phyloP scores from a whole-genome alignment of 1,139 yeast species.

The Lodderomyces theae region DNA sequence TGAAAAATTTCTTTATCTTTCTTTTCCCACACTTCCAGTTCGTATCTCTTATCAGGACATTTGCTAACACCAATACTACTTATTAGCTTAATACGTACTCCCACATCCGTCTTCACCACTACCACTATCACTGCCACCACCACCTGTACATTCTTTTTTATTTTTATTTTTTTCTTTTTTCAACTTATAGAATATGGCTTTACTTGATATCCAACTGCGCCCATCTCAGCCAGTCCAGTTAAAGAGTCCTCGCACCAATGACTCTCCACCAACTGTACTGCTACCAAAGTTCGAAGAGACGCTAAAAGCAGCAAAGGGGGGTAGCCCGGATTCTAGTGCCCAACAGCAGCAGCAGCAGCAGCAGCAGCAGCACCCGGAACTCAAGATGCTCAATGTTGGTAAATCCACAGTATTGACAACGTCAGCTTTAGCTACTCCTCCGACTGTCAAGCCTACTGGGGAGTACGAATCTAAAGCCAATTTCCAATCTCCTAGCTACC shows the following conservation, averaged over 20 bases:
- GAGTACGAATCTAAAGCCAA: neutral
- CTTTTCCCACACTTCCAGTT: neutral
- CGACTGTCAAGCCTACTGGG: conserved; percentile 4
- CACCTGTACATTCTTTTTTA: neutral
- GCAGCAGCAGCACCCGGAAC: neutral
- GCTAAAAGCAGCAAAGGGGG: neutral
- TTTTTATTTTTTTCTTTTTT: no score
- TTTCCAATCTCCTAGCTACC: conserved; percentile 7
- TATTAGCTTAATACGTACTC: neutral
- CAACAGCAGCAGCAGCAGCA: neutral
- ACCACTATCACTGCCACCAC: neutral
- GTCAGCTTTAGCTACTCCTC: conserved; percentile 4
- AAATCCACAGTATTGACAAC: neutral
- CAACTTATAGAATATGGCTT: conserved; percentile 15
- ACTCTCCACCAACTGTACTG: neutral
- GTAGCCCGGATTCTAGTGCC: neutral
- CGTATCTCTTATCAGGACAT: no score
- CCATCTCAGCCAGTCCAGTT: conserved; percentile 10
- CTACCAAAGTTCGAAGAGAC: conserved; percentile 3
- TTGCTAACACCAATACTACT: no score
- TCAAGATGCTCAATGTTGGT: neutral
- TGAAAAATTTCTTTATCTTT: conserved; percentile 2
- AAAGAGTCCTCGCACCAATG: conserved; percentile 6
- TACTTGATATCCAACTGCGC: conserved; percentile 21
- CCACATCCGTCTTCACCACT: neutral